These are phyloP conservation scores for Talaromyces sp. DNA, from an alignment of 2,329 filamentous ascomycete genomes.

Conservation along the genomic window DNA sequence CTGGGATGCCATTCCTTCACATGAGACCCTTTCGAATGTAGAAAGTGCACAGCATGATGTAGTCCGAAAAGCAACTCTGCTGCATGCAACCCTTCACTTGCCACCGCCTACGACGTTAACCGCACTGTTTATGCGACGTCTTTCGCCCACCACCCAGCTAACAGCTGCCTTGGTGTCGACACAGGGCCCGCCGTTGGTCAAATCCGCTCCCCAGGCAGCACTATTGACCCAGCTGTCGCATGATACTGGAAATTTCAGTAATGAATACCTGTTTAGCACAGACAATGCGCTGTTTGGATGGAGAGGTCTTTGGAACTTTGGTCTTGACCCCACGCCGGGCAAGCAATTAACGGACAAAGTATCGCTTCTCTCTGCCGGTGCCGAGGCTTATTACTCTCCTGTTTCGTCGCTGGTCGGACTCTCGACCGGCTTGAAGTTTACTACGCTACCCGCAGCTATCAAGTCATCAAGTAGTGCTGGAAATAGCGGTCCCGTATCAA, in stretches of 20 bases:
- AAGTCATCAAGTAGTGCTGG: conserved; percentile 20
- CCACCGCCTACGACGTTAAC: conserved; percentile 76
- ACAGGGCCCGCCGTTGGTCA: conserved; percentile 34
- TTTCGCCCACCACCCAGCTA: conserved; percentile 72
- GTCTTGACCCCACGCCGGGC: conserved; percentile 45
- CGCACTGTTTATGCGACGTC: conserved; percentile 72
- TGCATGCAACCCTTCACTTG: conserved; percentile 42
- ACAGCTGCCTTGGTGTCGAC: conserved; percentile 58
- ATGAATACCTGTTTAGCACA: conserved; percentile 87
- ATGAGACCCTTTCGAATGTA: conserved; percentile 58
- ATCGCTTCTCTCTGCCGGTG: conserved; percentile 83
- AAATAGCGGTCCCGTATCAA: conserved; percentile 45
- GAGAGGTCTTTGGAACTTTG: conserved; percentile 91
- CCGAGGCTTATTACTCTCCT: conserved; percentile 91
- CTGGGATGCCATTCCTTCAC: conserved; percentile 25
- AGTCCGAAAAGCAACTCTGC: conserved; percentile 34
- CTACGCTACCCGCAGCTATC: conserved; percentile 63
- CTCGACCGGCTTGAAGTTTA: conserved; percentile 82
- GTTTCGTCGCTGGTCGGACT: conserved; percentile 91
- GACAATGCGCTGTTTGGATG: conserved; percentile 86
- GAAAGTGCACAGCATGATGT: conserved; percentile 11
- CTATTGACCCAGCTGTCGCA: conserved; percentile 51
- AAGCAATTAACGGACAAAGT: conserved; percentile 24
- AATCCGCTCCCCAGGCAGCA: conserved; percentile 40
- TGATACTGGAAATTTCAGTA: conserved; percentile 78